Evolutionary conservation across 805 yeast species (phyloP).

Genomic region (Nakazawaea laoshanensis): DNA sequence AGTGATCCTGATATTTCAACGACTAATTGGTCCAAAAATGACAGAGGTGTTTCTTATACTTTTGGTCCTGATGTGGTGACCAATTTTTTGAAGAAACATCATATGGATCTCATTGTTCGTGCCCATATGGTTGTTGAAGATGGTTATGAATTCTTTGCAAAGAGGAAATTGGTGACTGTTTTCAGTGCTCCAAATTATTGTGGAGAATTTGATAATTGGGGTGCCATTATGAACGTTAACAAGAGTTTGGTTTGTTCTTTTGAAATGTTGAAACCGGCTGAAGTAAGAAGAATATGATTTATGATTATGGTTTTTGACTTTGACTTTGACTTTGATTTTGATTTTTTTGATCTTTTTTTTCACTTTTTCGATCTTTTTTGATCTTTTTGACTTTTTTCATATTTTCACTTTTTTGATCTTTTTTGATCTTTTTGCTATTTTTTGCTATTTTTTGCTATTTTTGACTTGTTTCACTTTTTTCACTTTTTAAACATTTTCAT

Average conservation of each 20-base stretch:
- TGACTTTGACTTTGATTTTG: neutral
- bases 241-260: constrained; percentile 62
- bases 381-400: neutral
- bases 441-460: no score
- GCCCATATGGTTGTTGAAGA: constrained; percentile 91
- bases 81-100: constrained; percentile 53
- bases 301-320: neutral
- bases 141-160: constrained; percentile 77
- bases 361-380: neutral
- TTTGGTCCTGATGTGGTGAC: constrained; percentile 71
- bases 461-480: no score
- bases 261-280: constrained; percentile 54
- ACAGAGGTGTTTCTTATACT: constrained; percentile 75
- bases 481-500: no score
- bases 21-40: constrained; percentile 70
- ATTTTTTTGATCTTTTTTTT: neutral
- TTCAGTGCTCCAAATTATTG: constrained; percentile 82
- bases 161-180: constrained; percentile 66
- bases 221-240: constrained; percentile 71
- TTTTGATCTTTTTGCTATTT: neutral
- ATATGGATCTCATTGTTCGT: constrained; percentile 69
- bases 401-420: neutral
- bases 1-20: constrained; percentile 64
- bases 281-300: constrained; percentile 1
- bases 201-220: constrained; percentile 75